These are phyloP conservation scores for Rhizopus sp. DNA, from an alignment of 371 early-diverging fungal species.

Conservation along the genomic window DNA sequence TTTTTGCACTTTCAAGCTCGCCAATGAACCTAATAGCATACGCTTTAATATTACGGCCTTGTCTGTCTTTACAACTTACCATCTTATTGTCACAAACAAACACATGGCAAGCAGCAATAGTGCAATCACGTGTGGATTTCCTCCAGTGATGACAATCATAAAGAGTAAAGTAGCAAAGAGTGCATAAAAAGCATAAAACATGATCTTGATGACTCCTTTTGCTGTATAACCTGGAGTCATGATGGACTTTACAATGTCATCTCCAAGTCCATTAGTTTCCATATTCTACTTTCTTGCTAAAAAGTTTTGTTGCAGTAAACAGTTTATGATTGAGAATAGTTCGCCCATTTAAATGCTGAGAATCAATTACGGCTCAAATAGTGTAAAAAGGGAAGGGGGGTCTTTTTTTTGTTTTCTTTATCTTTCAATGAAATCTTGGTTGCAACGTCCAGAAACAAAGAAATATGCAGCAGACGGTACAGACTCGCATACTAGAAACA, in stretches of 20 bases:
- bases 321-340: too few species aligned
- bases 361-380: too few species aligned
- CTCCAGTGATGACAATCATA: slow-evolving; percentile 46
- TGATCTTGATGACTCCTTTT: slow-evolving; percentile 48
- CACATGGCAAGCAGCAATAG: slow-evolving; percentile 50
- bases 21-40: slow-evolving; percentile 3
- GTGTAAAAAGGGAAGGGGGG: too few species aligned
- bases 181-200: slow-evolving; percentile 61
- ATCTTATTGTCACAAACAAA: slow-evolving; percentile 57
- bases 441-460: slow-evolving; percentile 62
- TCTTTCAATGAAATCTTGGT: slow-evolving; percentile 32
- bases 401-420: background rate
- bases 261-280: slow-evolving; percentile 24
- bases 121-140: slow-evolving; percentile 58
- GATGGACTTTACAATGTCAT: slow-evolving; percentile 50
- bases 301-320: too few species aligned
- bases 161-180: slow-evolving; percentile 51
- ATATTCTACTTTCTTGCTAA: too few species aligned
- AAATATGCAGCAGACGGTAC: slow-evolving; percentile 70
- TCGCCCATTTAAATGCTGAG: too few species aligned
- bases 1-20: background rate
- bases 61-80: too few species aligned
- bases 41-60: too few species aligned
- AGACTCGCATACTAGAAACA: too few species aligned
- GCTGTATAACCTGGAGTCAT: slow-evolving; percentile 66